A percentile compares a stretch with the other conserved stretches of the same genome.
Conservation (phyloP, 164 flowering plant genomes). For the Hamamelis virginiana region DNA sequence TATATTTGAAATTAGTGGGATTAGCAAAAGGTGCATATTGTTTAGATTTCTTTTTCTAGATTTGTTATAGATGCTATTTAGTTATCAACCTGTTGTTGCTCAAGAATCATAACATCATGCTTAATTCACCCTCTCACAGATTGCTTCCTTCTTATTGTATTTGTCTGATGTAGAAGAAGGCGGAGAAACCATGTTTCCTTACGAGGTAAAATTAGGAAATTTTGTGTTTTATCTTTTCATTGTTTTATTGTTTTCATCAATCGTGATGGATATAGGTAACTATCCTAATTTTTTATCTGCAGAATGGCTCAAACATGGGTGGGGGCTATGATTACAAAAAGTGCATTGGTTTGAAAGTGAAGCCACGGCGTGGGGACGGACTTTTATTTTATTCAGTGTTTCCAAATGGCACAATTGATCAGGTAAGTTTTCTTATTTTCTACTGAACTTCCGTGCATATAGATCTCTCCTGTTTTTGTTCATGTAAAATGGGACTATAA, state of each 20-base stretch:
- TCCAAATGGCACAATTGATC: slow-evolving; percentile 84
- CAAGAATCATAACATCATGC: not conserved
- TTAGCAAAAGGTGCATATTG: too few species aligned
- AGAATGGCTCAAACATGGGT: slow-evolving; percentile 69
- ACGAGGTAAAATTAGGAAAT: slow-evolving; percentile 46
- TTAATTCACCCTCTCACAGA: slow-evolving; percentile 32
- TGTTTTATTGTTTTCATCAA: not conserved
- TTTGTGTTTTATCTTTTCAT: not conserved
- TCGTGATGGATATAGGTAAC: not conserved
- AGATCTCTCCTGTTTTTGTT: too few species aligned
- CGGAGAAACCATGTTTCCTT: slow-evolving; percentile 90
- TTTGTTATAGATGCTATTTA: not conserved
- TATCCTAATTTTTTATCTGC: slow-evolving; percentile 18
- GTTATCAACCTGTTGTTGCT: not conserved
- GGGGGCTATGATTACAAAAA: slow-evolving; percentile 48
- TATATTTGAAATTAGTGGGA: too few species aligned
- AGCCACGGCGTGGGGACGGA: slow-evolving; percentile 88
- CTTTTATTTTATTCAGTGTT: slow-evolving; percentile 81
- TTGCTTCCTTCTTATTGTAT: slow-evolving; percentile 80
- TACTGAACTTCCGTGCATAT: too few species aligned
- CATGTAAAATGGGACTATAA: too few species aligned
- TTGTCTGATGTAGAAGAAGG: slow-evolving; percentile 82
- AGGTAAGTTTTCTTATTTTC: slow-evolving; percentile 36
- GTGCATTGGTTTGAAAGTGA: slow-evolving; percentile 87
- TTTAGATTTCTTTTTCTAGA: too few species aligned